Evolutionary conservation across 768 basidiomycete genomes (phyloP).

Genomic region (Tulasnella sp.): DNA sequence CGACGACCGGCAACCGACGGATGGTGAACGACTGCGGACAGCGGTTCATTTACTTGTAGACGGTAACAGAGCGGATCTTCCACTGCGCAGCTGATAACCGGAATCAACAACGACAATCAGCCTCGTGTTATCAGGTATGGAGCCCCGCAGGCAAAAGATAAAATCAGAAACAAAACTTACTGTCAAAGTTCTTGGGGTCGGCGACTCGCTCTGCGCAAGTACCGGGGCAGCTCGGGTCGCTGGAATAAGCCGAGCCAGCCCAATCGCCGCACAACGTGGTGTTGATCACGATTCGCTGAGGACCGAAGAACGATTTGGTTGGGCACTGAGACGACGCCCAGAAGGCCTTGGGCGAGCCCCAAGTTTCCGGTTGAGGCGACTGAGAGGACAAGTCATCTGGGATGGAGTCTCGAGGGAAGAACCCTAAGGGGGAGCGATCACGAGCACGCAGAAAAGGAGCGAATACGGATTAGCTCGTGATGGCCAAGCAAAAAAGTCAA

Average conservation of each 20-base stretch:
- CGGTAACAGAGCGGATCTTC: constrained; percentile 22
- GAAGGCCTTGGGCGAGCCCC: constrained; percentile 45
- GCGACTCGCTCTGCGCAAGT: constrained; percentile 45
- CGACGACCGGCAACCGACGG: too few species aligned
- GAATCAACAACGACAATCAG: background rate
- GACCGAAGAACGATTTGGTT: constrained; percentile 40
- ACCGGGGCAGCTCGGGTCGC: constrained; percentile 37
- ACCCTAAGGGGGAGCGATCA: constrained; percentile 22
- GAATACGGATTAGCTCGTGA: background rate
- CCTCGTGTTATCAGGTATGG: background rate
- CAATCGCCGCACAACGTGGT: constrained; percentile 48
- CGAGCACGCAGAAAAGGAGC: background rate
- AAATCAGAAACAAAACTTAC: background rate
- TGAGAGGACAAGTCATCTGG: constrained; percentile 33
- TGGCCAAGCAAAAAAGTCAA: background rate
- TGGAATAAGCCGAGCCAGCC: constrained; percentile 41
- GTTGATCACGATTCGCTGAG: constrained; percentile 44
- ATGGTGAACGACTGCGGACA: background rate
- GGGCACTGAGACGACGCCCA: constrained; percentile 42
- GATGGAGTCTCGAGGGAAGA: constrained; percentile 41
- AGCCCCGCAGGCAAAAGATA: background rate
- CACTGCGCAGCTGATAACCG: constrained; percentile 1
- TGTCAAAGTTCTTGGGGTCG: constrained; percentile 54
- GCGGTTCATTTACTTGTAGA: background rate
- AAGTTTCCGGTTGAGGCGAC: constrained; percentile 43